A percentile compares a stretch with the other conserved stretches of the same genome.
Evolutionary conservation across 139 green algal genomes (phyloP).

Genomic region (Chlorella sp.): DNA sequence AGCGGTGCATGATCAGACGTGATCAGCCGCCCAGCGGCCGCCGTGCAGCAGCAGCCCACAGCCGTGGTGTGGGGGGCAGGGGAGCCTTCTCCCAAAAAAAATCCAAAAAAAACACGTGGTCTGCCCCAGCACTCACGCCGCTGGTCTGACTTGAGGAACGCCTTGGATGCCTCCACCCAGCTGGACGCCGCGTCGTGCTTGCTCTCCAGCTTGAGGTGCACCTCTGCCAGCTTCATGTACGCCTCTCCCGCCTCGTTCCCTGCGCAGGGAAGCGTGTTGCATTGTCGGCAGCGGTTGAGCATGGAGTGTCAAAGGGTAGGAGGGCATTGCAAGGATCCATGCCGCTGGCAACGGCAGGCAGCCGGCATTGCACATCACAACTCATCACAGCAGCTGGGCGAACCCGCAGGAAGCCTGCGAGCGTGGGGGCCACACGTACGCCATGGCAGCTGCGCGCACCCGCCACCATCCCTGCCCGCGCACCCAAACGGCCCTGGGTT

Average conservation of each 20-base stretch:
- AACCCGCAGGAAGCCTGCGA: not conserved
- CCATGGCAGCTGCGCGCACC: not conserved
- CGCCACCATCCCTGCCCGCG: not conserved
- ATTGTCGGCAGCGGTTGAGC: too few species aligned
- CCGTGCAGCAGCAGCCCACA: too few species aligned
- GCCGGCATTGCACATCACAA: too few species aligned
- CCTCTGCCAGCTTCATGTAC: conserved; percentile 83
- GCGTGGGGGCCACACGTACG: not conserved
- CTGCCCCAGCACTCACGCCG: conserved; percentile 19
- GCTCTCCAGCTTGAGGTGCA: conserved; percentile 90
- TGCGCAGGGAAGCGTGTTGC: too few species aligned
- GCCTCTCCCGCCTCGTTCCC: conserved; percentile 79
- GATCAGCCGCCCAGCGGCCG: too few species aligned
- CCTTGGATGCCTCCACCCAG: conserved; percentile 91
- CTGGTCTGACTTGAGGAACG: conserved; percentile 80
- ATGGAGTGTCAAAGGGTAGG: too few species aligned
- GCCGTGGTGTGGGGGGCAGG: too few species aligned
- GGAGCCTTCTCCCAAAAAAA: too few species aligned
- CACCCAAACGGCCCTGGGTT: not conserved
- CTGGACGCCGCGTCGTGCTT: conserved; percentile 87
- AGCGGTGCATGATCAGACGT: too few species aligned
- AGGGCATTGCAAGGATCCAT: not conserved
- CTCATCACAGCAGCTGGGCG: not conserved
- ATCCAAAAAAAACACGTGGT: too few species aligned
- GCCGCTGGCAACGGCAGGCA: too few species aligned